Percentiles rank a stretch among this genome's conserved stretches.
Evolutionary conservation across 768 basidiomycete species (phyloP).

Genomic region (Collybiopsis luxurians): DNA sequence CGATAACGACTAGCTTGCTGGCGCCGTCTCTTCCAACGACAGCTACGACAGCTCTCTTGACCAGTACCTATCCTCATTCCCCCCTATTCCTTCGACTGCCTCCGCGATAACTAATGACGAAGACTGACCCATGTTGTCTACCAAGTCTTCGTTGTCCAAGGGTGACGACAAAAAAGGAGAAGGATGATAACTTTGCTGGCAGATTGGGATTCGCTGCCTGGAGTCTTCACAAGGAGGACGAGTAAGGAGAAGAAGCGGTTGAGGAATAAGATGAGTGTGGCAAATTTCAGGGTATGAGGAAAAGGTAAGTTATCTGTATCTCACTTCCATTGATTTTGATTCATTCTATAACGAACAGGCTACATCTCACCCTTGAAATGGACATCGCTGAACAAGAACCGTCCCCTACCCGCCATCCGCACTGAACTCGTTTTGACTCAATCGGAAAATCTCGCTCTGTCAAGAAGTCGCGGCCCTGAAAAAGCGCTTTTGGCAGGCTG

Average conservation of each 20-base stretch:
- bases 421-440: constrained; percentile 76
- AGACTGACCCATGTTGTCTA: constrained; percentile 19
- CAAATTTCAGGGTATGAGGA: constrained; percentile 91
- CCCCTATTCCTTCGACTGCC: neutral
- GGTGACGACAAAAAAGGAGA: constrained; percentile 18
- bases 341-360: constrained; percentile 56
- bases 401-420: constrained; percentile 83
- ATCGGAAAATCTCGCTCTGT: constrained; percentile 80
- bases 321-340: neutral
- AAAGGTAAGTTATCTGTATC: constrained; percentile 60
- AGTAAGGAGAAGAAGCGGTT: constrained; percentile 96
- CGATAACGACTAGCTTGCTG: constrained; percentile 11
- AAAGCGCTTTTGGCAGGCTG: constrained; percentile 70
- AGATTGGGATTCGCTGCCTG: constrained; percentile 84
- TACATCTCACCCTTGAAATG: constrained; percentile 94
- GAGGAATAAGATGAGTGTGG: constrained; percentile 93
- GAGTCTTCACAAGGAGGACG: constrained; percentile 93
- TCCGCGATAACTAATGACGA: constrained; percentile 29
- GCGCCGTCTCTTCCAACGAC: neutral
- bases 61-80: neutral
- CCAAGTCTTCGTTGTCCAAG: neutral
- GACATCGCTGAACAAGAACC: constrained; percentile 92
- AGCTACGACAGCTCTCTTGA: constrained; percentile 9
- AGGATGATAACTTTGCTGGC: constrained; percentile 58
- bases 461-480: constrained; percentile 74